phyloP scores from a whole-genome alignment of 305 asterid species.

The Solanum hybrid region DNA sequence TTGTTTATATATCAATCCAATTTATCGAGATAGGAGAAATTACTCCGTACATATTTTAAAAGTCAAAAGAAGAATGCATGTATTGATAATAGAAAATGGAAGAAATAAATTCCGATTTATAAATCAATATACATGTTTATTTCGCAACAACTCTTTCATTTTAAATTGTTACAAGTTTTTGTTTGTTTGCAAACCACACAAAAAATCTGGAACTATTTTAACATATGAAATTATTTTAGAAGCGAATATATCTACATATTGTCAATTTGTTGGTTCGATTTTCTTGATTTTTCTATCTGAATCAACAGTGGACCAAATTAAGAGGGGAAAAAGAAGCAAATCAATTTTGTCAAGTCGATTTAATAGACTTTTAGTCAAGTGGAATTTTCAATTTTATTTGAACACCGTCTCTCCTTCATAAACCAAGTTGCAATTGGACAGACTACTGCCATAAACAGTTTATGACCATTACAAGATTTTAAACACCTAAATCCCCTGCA shows the following conservation, averaged over 20 bases:
- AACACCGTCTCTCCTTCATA: not conserved
- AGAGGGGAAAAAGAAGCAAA: not conserved
- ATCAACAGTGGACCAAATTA: not conserved
- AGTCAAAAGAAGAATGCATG: not conserved
- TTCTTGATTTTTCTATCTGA: not conserved
- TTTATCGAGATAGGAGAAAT: not conserved
- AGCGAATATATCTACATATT: not conserved
- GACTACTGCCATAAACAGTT: not conserved
- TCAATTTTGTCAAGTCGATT: not conserved
- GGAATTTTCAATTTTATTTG: not conserved
- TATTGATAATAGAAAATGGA: not conserved
- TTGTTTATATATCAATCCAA: not conserved
- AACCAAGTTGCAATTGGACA: not conserved
- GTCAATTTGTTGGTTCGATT: not conserved
- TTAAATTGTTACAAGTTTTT: not conserved
- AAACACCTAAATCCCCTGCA: not conserved
- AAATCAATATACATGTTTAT: not conserved
- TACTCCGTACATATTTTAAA: not conserved
- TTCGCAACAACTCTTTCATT: not conserved
- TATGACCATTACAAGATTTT: not conserved
- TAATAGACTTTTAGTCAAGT: not conserved
- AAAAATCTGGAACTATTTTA: not conserved
- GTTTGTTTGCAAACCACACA: not conserved
- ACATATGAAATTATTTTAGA: not conserved
- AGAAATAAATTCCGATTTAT: not conserved